A percentile compares a stretch with the other conserved stretches of the same genome.
These are phyloP conservation scores for Fusarium camptoceras DNA, from an alignment of 2,329 filamentous ascomycete genomes.

Conservation along the genomic window DNA sequence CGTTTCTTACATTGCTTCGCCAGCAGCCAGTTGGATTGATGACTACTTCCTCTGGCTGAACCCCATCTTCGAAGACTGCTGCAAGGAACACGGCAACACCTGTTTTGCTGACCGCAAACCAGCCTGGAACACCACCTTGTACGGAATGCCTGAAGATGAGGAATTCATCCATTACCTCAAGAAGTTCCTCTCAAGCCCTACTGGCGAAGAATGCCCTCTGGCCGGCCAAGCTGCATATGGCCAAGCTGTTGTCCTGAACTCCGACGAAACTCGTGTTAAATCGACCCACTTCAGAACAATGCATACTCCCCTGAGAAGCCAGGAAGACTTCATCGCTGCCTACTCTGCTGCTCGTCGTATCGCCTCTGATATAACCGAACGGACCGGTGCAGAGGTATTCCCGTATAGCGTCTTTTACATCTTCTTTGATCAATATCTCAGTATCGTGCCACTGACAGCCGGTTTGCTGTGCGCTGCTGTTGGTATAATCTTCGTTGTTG, in stretches of 20 bases:
- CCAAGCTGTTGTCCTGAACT: conserved; percentile 82
- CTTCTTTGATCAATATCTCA: conserved; percentile 97
- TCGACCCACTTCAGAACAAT: conserved; percentile 93
- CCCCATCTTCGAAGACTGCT: conserved; percentile 78
- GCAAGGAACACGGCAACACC: conserved; percentile 74
- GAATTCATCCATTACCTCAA: conserved; percentile 90
- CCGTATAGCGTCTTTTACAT: conserved; percentile 98
- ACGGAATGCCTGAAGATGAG: conserved; percentile 91
- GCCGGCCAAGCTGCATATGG: conserved; percentile 90
- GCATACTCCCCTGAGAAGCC: conserved; percentile 87
- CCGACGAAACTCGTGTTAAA: conserved; percentile 72
- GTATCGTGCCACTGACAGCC: conserved; percentile 83
- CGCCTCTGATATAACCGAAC: conserved; percentile 76
- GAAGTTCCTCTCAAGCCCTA: conserved; percentile 84
- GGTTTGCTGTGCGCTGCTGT: conserved; percentile 85
- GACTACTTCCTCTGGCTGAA: conserved; percentile 99
- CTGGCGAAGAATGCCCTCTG: conserved; percentile 85
- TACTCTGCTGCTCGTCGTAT: conserved; percentile 92
- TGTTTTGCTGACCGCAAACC: conserved; percentile 85
- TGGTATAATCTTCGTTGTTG: conserved; percentile 85
- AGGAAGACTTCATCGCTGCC: conserved; percentile 91
- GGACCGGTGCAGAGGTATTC: conserved; percentile 86
- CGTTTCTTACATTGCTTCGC: conserved; percentile 87
- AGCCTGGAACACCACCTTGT: conserved; percentile 88
- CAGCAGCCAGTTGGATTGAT: conserved; percentile 95